Evolutionary conservation across 192 early-diverging fungal genomes (phyloP).

Genomic region (Pilaira anomala): DNA sequence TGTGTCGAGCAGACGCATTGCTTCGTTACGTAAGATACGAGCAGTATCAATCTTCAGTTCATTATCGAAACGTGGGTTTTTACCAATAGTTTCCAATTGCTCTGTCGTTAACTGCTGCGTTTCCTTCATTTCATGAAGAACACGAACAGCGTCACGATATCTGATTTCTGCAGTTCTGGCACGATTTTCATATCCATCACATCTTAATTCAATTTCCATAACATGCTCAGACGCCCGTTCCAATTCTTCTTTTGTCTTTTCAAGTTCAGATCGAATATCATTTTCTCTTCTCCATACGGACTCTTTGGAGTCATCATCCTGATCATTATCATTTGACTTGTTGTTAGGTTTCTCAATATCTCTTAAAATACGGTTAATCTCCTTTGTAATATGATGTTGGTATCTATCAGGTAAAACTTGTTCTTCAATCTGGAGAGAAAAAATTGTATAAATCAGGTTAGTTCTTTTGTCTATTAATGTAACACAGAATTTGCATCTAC

Average conservation of each 20-base stretch:
- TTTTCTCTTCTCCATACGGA: constrained; percentile 39
- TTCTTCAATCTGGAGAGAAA: constrained; percentile 63
- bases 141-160: constrained; percentile 23
- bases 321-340: constrained; percentile 18
- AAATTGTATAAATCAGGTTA: not conserved
- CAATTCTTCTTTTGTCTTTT: constrained; percentile 25
- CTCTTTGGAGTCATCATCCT: constrained; percentile 17
- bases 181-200: constrained; percentile 24
- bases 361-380: constrained; percentile 79
- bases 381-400: constrained; percentile 73
- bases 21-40: not conserved
- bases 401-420: constrained; percentile 70
- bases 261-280: constrained; percentile 39
- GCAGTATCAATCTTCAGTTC: constrained; percentile 8
- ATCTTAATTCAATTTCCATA: constrained; percentile 24
- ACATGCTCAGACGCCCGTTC: constrained; percentile 24
- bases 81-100: not conserved
- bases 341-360: constrained; percentile 53
- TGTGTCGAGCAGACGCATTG: not conserved
- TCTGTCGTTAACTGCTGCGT: not conserved
- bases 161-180: constrained; percentile 17
- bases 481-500: constrained; percentile 24
- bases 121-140: constrained; percentile 18
- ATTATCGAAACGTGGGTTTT: not conserved
- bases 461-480: not conserved